These are phyloP conservation scores for Breynia disticha DNA, from an alignment of 441 rosid species.

Conservation along the genomic window DNA sequence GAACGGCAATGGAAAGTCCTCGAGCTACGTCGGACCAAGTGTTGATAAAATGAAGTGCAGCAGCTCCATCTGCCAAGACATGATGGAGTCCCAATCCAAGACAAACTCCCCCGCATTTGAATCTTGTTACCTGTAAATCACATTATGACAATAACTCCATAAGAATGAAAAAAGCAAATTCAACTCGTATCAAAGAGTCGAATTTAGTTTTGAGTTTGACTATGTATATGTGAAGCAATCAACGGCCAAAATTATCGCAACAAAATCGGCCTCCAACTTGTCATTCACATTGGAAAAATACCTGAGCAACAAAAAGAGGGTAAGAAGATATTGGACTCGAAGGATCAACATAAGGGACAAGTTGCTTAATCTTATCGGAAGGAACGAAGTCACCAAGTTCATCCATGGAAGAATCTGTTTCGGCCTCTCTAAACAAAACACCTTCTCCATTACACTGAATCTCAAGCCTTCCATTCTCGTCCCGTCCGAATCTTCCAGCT, in stretches of 20 bases:
- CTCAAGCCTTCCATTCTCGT: conserved; percentile 14
- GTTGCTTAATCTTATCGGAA: conserved; percentile 3
- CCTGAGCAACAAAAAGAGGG: not conserved
- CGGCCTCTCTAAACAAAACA: conserved; percentile 26
- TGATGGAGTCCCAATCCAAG: conserved; percentile 23
- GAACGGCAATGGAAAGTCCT: conserved; percentile 9
- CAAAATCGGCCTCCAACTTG: too few relatives aligned
- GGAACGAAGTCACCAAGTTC: conserved; percentile 23
- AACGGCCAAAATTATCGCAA: too few relatives aligned
- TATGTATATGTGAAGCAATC: too few relatives aligned
- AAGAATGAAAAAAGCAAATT: too few relatives aligned
- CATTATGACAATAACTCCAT: too few relatives aligned
- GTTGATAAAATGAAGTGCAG: conserved; percentile 19
- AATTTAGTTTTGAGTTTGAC: too few relatives aligned
- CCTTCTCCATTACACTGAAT: conserved; percentile 21
- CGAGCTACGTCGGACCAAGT: conserved; percentile 24
- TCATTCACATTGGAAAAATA: too few relatives aligned
- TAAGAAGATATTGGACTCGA: not conserved
- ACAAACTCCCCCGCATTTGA: conserved; percentile 24
- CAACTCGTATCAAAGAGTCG: too few relatives aligned
- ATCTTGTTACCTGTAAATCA: conserved; percentile 25
- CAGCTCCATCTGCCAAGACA: conserved; percentile 17
- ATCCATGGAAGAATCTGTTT: conserved; percentile 10
- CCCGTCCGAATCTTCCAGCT: conserved; percentile 7
- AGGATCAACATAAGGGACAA: not conserved